Conservation (phyloP, 1,284 basidiomycete genomes). For the Bondarzewia mesenterica region DNA sequence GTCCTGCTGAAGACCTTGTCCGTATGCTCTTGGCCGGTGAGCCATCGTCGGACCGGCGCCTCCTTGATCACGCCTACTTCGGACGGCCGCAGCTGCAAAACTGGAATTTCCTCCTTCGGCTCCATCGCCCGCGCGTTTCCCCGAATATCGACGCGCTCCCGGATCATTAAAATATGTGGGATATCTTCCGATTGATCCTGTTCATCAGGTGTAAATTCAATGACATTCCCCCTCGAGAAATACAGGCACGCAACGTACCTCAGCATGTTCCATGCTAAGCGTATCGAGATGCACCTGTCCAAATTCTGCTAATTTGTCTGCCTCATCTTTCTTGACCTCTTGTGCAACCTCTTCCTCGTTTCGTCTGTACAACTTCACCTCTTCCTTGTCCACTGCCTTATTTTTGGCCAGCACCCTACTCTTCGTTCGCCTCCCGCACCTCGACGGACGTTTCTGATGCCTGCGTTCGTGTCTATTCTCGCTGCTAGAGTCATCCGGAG, state of each 20-base stretch:
- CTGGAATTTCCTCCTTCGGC: conserved; percentile 53
- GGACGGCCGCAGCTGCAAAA: conserved; percentile 50
- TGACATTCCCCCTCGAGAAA: too few species aligned
- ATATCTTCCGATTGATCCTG: conserved; percentile 4
- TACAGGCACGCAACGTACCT: too few species aligned
- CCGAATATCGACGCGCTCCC: conserved; percentile 78
- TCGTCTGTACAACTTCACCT: conserved; percentile 21
- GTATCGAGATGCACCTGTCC: too few species aligned
- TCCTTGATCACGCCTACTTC: conserved; percentile 67
- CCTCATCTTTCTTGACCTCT: conserved; percentile 17
- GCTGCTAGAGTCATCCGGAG: conserved; percentile 10
- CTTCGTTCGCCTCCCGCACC: background rate
- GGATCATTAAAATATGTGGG: conserved; percentile 46
- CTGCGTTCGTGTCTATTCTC: background rate
- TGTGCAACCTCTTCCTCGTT: conserved; percentile 23
- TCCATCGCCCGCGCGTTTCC: conserved; percentile 80
- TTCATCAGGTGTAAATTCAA: background rate
- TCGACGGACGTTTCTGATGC: too few species aligned
- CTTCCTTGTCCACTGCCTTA: background rate
- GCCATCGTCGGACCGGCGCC: conserved; percentile 48
- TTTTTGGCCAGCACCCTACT: background rate
- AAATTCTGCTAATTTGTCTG: conserved; percentile 9
- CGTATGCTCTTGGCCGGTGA: conserved; percentile 50
- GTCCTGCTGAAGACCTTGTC: conserved; percentile 39
- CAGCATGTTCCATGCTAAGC: background rate